These are phyloP conservation scores for Alisma plantagoaquatica DNA, from an alignment of 106 monocot genomes.

Conservation along the genomic window DNA sequence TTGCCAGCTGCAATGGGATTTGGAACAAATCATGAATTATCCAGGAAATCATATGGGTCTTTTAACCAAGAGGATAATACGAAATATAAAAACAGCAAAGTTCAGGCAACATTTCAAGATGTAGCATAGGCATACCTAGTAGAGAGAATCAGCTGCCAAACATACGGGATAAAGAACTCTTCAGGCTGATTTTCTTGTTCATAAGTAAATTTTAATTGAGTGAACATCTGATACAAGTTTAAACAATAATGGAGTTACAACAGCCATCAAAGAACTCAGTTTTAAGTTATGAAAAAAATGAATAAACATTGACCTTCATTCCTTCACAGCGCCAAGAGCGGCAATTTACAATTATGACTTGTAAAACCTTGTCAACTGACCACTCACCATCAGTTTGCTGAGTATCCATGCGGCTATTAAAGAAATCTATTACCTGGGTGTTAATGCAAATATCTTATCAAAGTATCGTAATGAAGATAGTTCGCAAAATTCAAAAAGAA, in stretches of 20 bases:
- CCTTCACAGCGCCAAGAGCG: constrained; percentile 97
- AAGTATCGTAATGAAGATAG: no score
- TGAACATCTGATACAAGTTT: constrained; percentile 97
- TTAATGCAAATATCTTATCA: no score
- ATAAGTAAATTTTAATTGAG: constrained; percentile 88
- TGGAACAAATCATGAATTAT: no score
- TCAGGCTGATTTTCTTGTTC: constrained; percentile 98
- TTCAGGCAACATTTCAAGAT: no score
- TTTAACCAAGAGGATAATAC: no score
- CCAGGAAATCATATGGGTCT: no score
- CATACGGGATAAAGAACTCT: constrained; percentile 96
- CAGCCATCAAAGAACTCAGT: no score
- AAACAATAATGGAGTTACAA: no score
- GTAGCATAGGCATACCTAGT: constrained; percentile 66
- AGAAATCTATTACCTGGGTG: constrained; percentile 99
- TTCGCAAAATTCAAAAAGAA: no score
- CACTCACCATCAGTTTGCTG: constrained; percentile 64
- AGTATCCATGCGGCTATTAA: constrained; percentile 95
- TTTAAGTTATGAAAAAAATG: no score
- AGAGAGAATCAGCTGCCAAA: constrained; percentile 71
- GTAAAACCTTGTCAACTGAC: constrained; percentile 89
- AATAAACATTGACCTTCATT: constrained; percentile 59
- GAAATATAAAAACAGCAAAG: background rate
- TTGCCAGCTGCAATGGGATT: no score
- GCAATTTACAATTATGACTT: constrained; percentile 80